Conservation (phyloP, 1,139 yeast genomes). For the Debaryomycetaceae sp. region DNA sequence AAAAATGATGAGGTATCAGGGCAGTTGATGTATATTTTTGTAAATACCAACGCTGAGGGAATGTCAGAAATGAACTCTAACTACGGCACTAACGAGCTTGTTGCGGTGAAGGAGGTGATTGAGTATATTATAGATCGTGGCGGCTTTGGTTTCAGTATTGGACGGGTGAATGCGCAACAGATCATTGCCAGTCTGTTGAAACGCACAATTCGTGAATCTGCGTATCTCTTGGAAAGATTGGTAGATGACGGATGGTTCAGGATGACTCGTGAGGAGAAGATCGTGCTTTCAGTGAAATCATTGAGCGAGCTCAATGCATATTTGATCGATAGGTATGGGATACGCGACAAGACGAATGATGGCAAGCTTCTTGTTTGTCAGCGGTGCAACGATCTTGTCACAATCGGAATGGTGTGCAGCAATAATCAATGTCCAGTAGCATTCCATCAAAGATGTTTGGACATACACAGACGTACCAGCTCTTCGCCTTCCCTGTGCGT, state of each 20-base stretch:
- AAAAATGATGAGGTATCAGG: slow-evolving; percentile 35
- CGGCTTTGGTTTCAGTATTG: slow-evolving; percentile 24
- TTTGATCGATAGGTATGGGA: slow-evolving; percentile 43
- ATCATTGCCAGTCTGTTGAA: slow-evolving; percentile 19
- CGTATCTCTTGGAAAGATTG: slow-evolving; percentile 33
- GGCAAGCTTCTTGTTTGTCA: slow-evolving; percentile 47
- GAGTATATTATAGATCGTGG: slow-evolving; percentile 40
- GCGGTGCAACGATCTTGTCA: slow-evolving; percentile 57
- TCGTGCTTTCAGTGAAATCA: slow-evolving; percentile 39
- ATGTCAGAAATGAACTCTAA: slow-evolving; percentile 39
- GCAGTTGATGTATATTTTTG: slow-evolving; percentile 33
- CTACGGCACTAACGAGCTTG: slow-evolving; percentile 47
- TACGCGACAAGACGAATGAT: slow-evolving; percentile 20
- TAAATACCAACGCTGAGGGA: slow-evolving; percentile 41
- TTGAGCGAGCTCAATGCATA: slow-evolving; percentile 48
- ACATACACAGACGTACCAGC: slow-evolving; percentile 26
- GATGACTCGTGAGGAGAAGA: slow-evolving; percentile 21
- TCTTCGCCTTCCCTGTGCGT: slow-evolving; percentile 2
- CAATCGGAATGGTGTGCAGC: slow-evolving; percentile 47
- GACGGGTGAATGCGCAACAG: slow-evolving; percentile 28
- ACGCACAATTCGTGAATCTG: slow-evolving; percentile 30
- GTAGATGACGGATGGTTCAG: slow-evolving; percentile 55
- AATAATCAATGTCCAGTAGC: slow-evolving; percentile 30
- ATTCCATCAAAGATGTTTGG: slow-evolving; percentile 52
- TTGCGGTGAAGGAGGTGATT: slow-evolving; percentile 45